Evolutionary conservation across 306 rosid genomes (phyloP), one percentile per base, ranked within the genome.

Genomic region (Cucurbita argyrosperma): DNA sequence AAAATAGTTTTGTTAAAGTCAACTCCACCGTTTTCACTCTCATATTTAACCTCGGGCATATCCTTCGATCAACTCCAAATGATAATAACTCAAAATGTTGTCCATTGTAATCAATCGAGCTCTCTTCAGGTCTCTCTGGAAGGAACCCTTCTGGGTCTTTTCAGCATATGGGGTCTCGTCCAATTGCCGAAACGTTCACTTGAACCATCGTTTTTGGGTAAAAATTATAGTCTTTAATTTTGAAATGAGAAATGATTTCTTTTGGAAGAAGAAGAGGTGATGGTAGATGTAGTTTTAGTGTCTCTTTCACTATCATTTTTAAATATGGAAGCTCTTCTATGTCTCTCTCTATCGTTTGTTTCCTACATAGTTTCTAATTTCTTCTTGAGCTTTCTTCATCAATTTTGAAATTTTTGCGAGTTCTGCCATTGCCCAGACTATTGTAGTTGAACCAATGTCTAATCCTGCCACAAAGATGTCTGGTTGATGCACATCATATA

Each of bases 211-310:
- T 81, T 45, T 79, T 77, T 0, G 86, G 85, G 4, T 49, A 38
- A 11, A 84, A 72, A 15, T 87, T 82, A 37, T 62, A 85, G 4
- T 84, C 89, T 18, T 63, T 15, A 9, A 87, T 40, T 7, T 35
- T 23, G 35, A 81, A 77, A 4, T 47, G 23, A 2, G 79, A 68
- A 14, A 76, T 74, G 5, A 78, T 43, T 74, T 87, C 82, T 78
- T 89, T 81, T 54, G 89, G 85, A 8, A 85, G 15, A 21, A 85
- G 83, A 13, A 87, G 16, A 26, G 89, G 76, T 1, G 66, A 81
- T 64, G 87, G 84, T 7, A 83, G 88, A 43, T 87, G 91, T 46
- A 87, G 18, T 39, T 88, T 77, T 0, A 87, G 10, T n/a, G 84
- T 56, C 30, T 84, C 89, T 63, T 87, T 87, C 13, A 87, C 42